Evolutionary conservation across 202 grass and related monocot species (phyloP).

Genomic region (Brachypodium distachyon): DNA sequence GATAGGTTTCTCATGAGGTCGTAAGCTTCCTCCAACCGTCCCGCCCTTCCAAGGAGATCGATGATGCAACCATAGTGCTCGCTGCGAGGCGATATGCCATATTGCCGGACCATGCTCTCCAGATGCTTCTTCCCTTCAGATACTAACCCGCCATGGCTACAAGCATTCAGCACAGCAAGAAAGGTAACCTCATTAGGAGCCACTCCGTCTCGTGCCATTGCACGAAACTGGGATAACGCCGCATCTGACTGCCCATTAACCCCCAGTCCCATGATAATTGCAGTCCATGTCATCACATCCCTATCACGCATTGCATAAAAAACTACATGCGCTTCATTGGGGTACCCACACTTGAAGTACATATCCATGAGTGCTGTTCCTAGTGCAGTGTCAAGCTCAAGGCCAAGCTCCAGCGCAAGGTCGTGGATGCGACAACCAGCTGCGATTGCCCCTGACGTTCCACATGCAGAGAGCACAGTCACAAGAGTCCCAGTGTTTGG

Average conservation of each 20-base stretch:
- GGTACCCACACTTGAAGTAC: constrained; percentile 59
- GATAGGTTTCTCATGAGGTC: constrained; percentile 37
- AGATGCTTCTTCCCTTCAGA: constrained; percentile 46
- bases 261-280: constrained; percentile 48
- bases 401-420: constrained; percentile 1
- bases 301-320: constrained; percentile 31
- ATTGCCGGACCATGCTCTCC: constrained; percentile 22
- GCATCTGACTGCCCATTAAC: constrained; percentile 38
- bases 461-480: constrained; percentile 24
- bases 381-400: constrained; percentile 19
- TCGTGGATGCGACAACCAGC: neutral
- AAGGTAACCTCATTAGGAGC: constrained; percentile 49
- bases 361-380: constrained; percentile 61
- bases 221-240: constrained; percentile 22
- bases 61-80: constrained; percentile 49
- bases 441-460: neutral
- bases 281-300: constrained; percentile 61
- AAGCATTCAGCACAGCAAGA: constrained; percentile 39
- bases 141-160: constrained; percentile 48
- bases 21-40: constrained; percentile 38
- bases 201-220: constrained; percentile 38
- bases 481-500: constrained; percentile 40
- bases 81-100: constrained; percentile 18
- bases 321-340: constrained; percentile 16
- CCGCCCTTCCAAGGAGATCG: constrained; percentile 61